Conservation (phyloP, 495 filamentous ascomycete genomes). For the Penicillium tannophilum region DNA sequence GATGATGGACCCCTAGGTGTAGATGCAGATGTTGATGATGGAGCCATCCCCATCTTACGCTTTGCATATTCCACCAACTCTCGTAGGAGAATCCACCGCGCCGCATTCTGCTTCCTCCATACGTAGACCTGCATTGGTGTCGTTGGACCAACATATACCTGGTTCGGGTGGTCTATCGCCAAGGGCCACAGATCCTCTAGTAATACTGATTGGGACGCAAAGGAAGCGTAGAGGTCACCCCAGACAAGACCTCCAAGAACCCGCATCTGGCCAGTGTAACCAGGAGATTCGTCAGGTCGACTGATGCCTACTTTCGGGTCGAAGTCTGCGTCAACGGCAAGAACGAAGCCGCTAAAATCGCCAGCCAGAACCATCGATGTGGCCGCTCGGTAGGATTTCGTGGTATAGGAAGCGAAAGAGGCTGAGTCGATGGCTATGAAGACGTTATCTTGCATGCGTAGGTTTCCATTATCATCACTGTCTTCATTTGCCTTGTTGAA, state of each 20-base stretch:
- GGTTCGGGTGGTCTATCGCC: constrained; percentile 32
- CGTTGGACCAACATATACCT: constrained; percentile 37
- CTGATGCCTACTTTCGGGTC: constrained; percentile 15
- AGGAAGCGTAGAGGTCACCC: constrained; percentile 33
- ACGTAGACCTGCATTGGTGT: constrained; percentile 6
- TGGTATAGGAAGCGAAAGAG: constrained; percentile 28
- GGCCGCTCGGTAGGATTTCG: constrained; percentile 15
- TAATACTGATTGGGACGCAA: constrained; percentile 11
- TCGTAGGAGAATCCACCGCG: constrained; percentile 14
- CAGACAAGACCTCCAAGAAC: constrained; percentile 37
- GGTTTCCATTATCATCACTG: neutral
- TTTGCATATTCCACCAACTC: constrained; percentile 14
- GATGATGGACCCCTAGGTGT: neutral
- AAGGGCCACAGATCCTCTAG: constrained; percentile 35
- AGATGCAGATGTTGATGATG: neutral
- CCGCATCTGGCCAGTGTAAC: constrained; percentile 32
- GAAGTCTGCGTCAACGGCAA: constrained; percentile 31
- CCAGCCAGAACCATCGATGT: constrained; percentile 15
- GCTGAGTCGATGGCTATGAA: constrained; percentile 29
- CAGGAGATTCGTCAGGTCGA: constrained; percentile 24
- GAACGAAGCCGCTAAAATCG: constrained; percentile 28
- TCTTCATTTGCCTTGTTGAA: neutral
- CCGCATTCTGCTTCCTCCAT: constrained; percentile 28
- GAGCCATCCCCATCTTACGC: neutral
- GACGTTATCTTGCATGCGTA: neutral